A percentile compares a stretch with the other conserved stretches of the same genome.
Conservation (phyloP, 495 filamentous ascomycete genomes). For the Penicillium mononematosum region DNA sequence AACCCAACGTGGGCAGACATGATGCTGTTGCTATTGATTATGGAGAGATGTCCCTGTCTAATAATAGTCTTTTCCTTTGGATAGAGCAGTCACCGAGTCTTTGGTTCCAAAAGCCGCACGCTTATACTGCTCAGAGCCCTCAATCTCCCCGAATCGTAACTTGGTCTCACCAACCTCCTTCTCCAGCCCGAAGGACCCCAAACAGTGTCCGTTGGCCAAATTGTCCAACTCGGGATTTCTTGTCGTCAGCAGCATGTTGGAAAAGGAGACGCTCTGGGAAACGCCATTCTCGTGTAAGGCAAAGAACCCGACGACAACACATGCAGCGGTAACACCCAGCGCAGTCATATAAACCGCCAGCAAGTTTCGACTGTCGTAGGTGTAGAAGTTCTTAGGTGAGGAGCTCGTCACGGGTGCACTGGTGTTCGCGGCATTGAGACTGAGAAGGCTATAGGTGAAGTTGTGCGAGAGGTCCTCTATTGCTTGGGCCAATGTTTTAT, state of each 20-base stretch:
- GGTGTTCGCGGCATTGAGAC: slow-evolving; percentile 3
- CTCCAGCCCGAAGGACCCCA: not conserved
- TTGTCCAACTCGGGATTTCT: slow-evolving; percentile 6
- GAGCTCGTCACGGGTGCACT: not conserved
- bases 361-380: slow-evolving; percentile 2
- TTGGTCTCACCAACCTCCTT: not conserved
- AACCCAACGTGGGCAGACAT: not conserved
- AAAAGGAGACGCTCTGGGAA: not conserved
- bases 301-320: slow-evolving; percentile 3
- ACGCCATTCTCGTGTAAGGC: slow-evolving; percentile 4
- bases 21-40: not conserved
- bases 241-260: slow-evolving; percentile 6
- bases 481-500: slow-evolving; percentile 5
- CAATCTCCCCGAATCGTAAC: slow-evolving; percentile 9
- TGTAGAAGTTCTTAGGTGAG: slow-evolving; percentile 8
- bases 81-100: slow-evolving; percentile 3
- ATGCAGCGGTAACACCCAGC: not conserved
- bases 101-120: slow-evolving; percentile 7
- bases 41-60: not conserved
- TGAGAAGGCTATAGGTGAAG: slow-evolving; percentile 10
- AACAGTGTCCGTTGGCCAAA: not conserved
- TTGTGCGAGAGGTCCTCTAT: slow-evolving; percentile 8
- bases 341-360: slow-evolving; percentile 1
- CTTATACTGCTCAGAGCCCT: slow-evolving; percentile 4
- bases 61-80: slow-evolving; percentile 4